Conservation (phyloP, 2,329 filamentous ascomycete species). For the Biscogniauxia sp. region DNA sequence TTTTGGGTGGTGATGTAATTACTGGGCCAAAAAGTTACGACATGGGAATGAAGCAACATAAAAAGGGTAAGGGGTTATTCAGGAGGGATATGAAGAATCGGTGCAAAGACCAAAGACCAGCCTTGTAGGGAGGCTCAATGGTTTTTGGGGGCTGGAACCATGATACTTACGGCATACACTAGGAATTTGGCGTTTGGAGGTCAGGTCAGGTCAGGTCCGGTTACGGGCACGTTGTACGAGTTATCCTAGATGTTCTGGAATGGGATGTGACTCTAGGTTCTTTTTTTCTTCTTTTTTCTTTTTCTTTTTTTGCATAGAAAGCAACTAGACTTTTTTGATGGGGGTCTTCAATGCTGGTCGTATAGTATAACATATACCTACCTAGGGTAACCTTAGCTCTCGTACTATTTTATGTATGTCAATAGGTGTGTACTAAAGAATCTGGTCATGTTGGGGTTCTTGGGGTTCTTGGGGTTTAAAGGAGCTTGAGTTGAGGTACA, state of each 20-base stretch:
- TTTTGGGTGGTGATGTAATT: background rate
- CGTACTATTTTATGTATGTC: too few species aligned
- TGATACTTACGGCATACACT: background rate
- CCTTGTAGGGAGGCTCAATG: background rate
- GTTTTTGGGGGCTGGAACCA: background rate
- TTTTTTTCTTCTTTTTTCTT: background rate
- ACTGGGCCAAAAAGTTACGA: conserved; percentile 7
- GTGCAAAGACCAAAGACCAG: background rate
- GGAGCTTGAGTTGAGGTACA: too few species aligned
- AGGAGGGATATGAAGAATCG: too few species aligned
- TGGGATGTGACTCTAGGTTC: background rate
- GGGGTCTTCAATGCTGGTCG: background rate
- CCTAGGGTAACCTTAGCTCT: too few species aligned
- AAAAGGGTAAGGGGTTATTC: conserved; percentile 14
- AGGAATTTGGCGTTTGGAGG: background rate
- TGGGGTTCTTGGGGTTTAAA: too few species aligned
- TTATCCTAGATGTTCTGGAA: background rate
- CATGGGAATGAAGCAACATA: conserved; percentile 22
- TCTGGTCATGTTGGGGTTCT: too few species aligned
- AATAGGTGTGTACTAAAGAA: too few species aligned
- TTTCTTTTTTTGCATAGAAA: background rate
- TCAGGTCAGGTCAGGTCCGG: background rate
- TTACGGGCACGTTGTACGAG: background rate
- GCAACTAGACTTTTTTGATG: background rate
- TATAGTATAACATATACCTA: too few species aligned